These are phyloP conservation scores for Aphanocladium album DNA, from an alignment of 2,329 filamentous ascomycete species.

Conservation along the genomic window DNA sequence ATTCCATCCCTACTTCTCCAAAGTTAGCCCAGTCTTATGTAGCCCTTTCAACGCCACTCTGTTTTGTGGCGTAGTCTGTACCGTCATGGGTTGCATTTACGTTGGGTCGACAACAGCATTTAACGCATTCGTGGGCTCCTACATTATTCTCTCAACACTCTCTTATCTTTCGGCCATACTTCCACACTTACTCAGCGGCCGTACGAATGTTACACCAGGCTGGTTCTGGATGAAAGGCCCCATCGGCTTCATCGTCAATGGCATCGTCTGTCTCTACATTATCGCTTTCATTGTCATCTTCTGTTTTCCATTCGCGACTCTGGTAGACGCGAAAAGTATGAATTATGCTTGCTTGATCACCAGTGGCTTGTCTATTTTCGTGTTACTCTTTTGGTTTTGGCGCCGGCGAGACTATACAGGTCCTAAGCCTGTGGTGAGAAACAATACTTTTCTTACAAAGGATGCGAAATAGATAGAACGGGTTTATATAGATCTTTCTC, in stretches of 20 bases:
- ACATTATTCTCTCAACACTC: constrained; percentile 31
- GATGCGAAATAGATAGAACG: not conserved
- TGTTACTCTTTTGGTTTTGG: constrained; percentile 37
- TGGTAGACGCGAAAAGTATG: constrained; percentile 43
- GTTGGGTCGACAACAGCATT: constrained; percentile 63
- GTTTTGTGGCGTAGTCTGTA: constrained; percentile 39
- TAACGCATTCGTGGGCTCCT: constrained; percentile 56
- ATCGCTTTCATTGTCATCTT: constrained; percentile 58
- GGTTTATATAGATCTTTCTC: not conserved
- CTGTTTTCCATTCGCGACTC: constrained; percentile 50
- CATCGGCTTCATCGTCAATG: constrained; percentile 46
- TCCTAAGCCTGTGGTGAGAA: not conserved
- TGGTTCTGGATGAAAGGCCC: constrained; percentile 50
- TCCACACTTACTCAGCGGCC: constrained; percentile 44
- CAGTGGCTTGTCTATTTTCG: constrained; percentile 35
- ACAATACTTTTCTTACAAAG: not conserved
- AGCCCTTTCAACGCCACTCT: constrained; percentile 43
- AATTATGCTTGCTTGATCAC: constrained; percentile 46
- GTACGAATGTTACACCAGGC: constrained; percentile 40
- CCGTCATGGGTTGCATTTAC: constrained; percentile 58
- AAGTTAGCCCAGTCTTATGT: constrained; percentile 25
- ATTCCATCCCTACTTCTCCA: constrained; percentile 24
- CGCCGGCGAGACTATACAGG: not conserved
- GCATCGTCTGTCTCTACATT: constrained; percentile 52
- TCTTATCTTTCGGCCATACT: constrained; percentile 53